Percentiles rank a stretch among this genome's conserved stretches.
These are phyloP conservation scores for Penstemon barbatus DNA, from an alignment of 257 asterid genomes.

Conservation along the genomic window DNA sequence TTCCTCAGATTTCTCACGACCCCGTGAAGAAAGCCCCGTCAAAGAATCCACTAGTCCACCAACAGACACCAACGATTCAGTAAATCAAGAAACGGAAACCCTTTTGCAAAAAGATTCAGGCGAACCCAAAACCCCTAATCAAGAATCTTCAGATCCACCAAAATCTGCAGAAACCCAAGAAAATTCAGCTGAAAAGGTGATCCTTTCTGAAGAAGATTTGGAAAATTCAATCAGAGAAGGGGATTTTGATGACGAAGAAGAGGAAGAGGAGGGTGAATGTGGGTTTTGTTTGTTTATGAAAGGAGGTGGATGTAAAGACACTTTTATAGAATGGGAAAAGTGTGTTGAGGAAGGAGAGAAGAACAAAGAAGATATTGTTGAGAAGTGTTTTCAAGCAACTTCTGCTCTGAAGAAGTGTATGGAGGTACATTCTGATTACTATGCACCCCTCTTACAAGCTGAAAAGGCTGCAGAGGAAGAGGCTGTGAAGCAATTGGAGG, in stretches of 20 bases:
- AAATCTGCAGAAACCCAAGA: constrained; percentile 22
- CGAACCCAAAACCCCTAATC: not conserved
- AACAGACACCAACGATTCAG: not conserved
- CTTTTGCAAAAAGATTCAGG: not conserved
- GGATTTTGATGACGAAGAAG: constrained; percentile 37
- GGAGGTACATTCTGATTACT: constrained; percentile 75
- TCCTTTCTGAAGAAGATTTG: constrained; percentile 9
- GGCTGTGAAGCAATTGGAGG: constrained; percentile 49
- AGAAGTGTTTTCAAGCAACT: constrained; percentile 60
- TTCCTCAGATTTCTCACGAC: constrained; percentile 32
- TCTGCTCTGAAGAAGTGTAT: constrained; percentile 65
- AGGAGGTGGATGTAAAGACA: constrained; percentile 76
- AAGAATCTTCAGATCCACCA: not conserved
- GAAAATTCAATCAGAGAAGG: constrained; percentile 16
- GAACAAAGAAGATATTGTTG: constrained; percentile 59
- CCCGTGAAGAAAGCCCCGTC: constrained; percentile 27
- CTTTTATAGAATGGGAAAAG: constrained; percentile 66
- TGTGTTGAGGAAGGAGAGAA: constrained; percentile 73
- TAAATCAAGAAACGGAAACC: not conserved
- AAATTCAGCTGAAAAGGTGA: constrained; percentile 13
- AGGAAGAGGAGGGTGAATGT: constrained; percentile 70
- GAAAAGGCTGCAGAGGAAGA: constrained; percentile 65
- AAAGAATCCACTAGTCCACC: constrained; percentile 35
- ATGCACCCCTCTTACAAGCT: constrained; percentile 66
- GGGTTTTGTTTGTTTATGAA: constrained; percentile 88